These are phyloP conservation scores for Phytophthora sojae DNA, from an alignment of 352 stramenopile species.

Conservation along the genomic window DNA sequence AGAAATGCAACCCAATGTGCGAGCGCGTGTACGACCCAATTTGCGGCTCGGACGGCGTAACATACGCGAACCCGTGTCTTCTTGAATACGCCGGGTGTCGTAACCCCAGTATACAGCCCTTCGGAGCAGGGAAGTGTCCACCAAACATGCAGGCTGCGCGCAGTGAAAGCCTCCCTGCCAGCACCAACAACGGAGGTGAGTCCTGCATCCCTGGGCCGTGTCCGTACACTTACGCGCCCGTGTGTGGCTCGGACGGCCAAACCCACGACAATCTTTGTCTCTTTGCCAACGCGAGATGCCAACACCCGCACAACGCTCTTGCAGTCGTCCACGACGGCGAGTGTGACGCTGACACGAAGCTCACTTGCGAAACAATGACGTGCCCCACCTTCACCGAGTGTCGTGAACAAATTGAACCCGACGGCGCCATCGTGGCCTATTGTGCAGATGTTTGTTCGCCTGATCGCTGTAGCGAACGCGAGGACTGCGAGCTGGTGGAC, in stretches of 20 bases:
- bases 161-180: conserved; percentile 9
- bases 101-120: conserved; percentile 40
- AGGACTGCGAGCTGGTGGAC: conserved; percentile 55
- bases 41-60: conserved; percentile 69
- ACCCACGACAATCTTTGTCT: conserved; percentile 55
- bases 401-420: conserved; percentile 36
- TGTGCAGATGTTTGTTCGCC: conserved; percentile 61
- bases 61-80: conserved; percentile 71
- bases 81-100: conserved; percentile 57
- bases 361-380: conserved; percentile 57
- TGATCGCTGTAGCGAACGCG: conserved; percentile 55
- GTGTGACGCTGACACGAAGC: conserved; percentile 49
- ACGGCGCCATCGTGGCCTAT: conserved; percentile 42
- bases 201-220: conserved; percentile 55
- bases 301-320: conserved; percentile 37
- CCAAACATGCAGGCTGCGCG: conserved; percentile 32
- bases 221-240: conserved; percentile 35
- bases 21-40: conserved; percentile 53
- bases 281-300: conserved; percentile 41
- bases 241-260: conserved; percentile 54
- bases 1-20: conserved; percentile 64
- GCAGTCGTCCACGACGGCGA: conserved; percentile 50
- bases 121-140: conserved; percentile 54
- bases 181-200: conserved; percentile 12
- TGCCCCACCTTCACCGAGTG: conserved; percentile 58